A percentile compares a stretch with the other conserved stretches of the same genome.
Conservation (phyloP, 352 stramenopile species). For the Blastocystis sp. region DNA sequence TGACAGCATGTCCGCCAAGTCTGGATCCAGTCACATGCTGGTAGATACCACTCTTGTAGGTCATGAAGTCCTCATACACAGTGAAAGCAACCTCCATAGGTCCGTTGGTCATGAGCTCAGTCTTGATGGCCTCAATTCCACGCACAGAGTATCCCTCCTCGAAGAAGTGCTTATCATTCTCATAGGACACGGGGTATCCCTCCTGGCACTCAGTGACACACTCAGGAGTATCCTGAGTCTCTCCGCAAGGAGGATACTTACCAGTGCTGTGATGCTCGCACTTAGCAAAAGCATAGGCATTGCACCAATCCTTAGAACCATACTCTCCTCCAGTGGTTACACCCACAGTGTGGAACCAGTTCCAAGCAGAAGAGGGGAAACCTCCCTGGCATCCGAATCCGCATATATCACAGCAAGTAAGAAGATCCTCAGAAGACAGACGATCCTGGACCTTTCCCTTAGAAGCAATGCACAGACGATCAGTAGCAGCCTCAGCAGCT, state of each 20-base stretch:
- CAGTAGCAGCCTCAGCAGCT: slow-evolving; percentile 63
- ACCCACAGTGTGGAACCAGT: slow-evolving; percentile 66
- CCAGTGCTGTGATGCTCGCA: slow-evolving; percentile 68
- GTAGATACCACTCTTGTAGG: slow-evolving; percentile 67
- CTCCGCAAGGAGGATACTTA: slow-evolving; percentile 62
- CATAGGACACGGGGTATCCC: slow-evolving; percentile 62
- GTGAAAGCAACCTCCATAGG: slow-evolving; percentile 65
- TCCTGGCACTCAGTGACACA: slow-evolving; percentile 57
- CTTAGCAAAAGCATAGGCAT: slow-evolving; percentile 68
- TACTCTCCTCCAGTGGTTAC: slow-evolving; percentile 68
- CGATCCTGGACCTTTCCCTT: slow-evolving; percentile 61
- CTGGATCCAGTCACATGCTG: slow-evolving; percentile 65
- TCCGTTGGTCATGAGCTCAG: slow-evolving; percentile 58
- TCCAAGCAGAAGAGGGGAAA: slow-evolving; percentile 67
- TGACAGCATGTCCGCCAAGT: slow-evolving; percentile 67
- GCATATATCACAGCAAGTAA: slow-evolving; percentile 67
- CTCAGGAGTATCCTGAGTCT: slow-evolving; percentile 63
- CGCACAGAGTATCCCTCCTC: slow-evolving; percentile 52
- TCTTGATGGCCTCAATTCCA: slow-evolving; percentile 65
- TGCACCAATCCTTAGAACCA: slow-evolving; percentile 66
- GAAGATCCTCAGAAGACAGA: slow-evolving; percentile 68
- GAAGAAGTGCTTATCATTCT: slow-evolving; percentile 67
- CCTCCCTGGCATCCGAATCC: slow-evolving; percentile 70
- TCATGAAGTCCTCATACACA: slow-evolving; percentile 70
- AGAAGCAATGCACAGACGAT: slow-evolving; percentile 65